phyloP scores from a whole-genome alignment of 176 grass and related monocot genomes.

The Zoysia japonica region DNA sequence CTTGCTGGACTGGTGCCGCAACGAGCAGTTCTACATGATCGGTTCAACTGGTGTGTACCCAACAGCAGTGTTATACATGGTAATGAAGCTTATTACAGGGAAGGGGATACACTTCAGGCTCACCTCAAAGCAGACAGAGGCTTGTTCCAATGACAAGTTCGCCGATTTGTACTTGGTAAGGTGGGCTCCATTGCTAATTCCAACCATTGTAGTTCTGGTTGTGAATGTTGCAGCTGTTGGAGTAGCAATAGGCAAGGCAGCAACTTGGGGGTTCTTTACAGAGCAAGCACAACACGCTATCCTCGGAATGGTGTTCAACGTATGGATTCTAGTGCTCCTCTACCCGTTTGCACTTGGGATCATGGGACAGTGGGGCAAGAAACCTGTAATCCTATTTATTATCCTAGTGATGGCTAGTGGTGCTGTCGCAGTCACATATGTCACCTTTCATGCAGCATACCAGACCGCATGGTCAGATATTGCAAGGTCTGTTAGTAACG shows the following conservation, averaged over 20 bases:
- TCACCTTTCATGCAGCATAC: conserved; percentile 7
- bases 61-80: conserved; percentile 53
- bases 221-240: conserved; percentile 45
- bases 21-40: conserved; percentile 64
- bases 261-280: conserved; percentile 14
- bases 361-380: conserved; percentile 51
- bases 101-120: conserved; percentile 51
- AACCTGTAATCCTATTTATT: conserved; percentile 17
- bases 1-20: conserved; percentile 52
- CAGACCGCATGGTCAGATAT: conserved; percentile 11
- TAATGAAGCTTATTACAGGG: conserved; percentile 43
- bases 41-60: conserved; percentile 45
- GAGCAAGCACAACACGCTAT: conserved; percentile 29
- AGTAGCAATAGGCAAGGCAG: conserved; percentile 35
- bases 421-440: conserved; percentile 6
- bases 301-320: conserved; percentile 51
- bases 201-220: conserved; percentile 22
- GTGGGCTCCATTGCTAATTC: conserved; percentile 46
- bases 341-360: conserved; percentile 53
- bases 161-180: conserved; percentile 44
- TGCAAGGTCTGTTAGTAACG: background rate
- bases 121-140: conserved; percentile 50
- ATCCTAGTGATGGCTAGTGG: conserved; percentile 22
- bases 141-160: conserved; percentile 40
- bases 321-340: conserved; percentile 52